Evolutionary conservation across 2,329 filamentous ascomycete genomes (phyloP).

Genomic region (Colletotrichum somersetense): DNA sequence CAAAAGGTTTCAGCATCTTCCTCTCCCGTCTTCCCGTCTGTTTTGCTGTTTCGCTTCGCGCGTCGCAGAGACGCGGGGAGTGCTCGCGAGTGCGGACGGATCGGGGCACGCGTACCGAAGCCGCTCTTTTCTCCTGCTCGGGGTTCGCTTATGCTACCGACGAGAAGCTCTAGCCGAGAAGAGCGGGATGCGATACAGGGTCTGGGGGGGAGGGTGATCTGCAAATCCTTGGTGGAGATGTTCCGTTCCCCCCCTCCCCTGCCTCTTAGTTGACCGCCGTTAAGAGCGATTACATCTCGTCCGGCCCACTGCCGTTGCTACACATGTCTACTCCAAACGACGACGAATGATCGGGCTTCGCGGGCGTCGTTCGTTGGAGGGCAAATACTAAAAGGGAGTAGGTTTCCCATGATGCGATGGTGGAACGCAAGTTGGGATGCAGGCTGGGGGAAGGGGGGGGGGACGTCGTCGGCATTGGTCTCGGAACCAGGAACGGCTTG

Average conservation of each 20-base stretch:
- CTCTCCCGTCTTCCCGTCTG: neutral
- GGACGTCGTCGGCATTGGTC: neutral
- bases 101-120: neutral
- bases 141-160: neutral
- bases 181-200: slow-evolving; percentile 2
- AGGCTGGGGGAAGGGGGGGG: slow-evolving; percentile 15
- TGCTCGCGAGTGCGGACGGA: slow-evolving; percentile 1
- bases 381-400: neutral
- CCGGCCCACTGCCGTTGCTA: neutral
- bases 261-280: slow-evolving; percentile 23
- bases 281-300: slow-evolving; percentile 11
- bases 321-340: slow-evolving; percentile 6
- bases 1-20: slow-evolving; percentile 1
- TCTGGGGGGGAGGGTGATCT: slow-evolving; percentile 1
- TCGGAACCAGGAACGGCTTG: neutral
- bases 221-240: neutral
- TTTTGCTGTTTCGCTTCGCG: slow-evolving; percentile 20
- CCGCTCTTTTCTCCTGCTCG: neutral
- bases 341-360: neutral
- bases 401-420: neutral
- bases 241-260: neutral
- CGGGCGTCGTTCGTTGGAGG: slow-evolving; percentile 5
- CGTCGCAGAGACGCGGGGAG: neutral
- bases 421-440: slow-evolving; percentile 9
- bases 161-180: neutral